Evolutionary conservation across 768 basidiomycete genomes (phyloP).

Genomic region (Leccinum olivaceopallidum): DNA sequence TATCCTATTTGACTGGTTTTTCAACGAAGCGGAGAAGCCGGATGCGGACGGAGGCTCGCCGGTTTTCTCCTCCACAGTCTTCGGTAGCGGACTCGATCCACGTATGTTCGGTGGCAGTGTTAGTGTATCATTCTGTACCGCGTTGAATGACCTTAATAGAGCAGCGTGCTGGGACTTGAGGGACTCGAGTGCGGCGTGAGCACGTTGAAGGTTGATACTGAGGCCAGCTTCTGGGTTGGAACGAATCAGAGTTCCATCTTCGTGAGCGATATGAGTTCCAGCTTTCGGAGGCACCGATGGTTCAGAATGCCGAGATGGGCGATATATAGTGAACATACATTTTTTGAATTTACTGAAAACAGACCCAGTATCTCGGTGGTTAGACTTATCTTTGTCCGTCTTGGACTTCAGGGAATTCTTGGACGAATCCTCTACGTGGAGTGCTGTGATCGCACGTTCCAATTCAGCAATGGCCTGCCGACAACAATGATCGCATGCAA

Average conservation of each 20-base stretch:
- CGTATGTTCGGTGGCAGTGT: conserved; percentile 21
- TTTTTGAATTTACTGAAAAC: conserved; percentile 66
- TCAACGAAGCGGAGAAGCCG: conserved; percentile 29
- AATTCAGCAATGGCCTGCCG: conserved; percentile 58
- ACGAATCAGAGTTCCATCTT: conserved; percentile 29
- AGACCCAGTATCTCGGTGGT: conserved; percentile 31
- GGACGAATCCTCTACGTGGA: conserved; percentile 41
- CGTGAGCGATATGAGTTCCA: conserved; percentile 21
- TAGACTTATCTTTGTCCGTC: conserved; percentile 48
- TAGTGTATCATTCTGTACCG: conserved; percentile 31
- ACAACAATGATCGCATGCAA: conserved; percentile 3
- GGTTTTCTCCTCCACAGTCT: conserved; percentile 51
- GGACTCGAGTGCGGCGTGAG: conserved; percentile 47
- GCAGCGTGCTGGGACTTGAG: conserved; percentile 62
- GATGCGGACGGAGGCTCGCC: conserved; percentile 27
- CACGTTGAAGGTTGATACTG: conserved; percentile 39
- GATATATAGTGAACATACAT: conserved; percentile 37
- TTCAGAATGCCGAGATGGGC: neutral
- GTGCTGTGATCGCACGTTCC: conserved; percentile 49
- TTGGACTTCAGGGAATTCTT: conserved; percentile 39
- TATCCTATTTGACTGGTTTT: conserved; percentile 41
- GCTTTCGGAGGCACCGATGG: conserved; percentile 16
- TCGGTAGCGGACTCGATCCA: conserved; percentile 38
- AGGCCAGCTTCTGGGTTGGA: conserved; percentile 19
- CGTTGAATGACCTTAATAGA: conserved; percentile 46